Base-by-base conservation (phyloP, 805 yeast species). In the Saturnispora serradocipensis region DNA sequence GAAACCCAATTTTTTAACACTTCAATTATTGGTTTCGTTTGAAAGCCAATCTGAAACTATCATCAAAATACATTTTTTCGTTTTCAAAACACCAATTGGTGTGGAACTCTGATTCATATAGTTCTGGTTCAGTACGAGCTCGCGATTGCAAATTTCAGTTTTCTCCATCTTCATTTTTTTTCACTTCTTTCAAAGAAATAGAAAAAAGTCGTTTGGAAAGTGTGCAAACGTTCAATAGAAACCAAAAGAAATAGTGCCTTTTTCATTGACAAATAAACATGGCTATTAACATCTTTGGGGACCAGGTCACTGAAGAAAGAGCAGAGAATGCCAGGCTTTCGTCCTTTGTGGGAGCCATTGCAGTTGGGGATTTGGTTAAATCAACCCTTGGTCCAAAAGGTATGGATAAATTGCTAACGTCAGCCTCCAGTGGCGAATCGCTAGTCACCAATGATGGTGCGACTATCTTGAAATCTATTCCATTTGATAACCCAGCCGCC, bases 361-460 rank as follows among this genome's bases (percentile, higher is more conserved):
- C 99, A 40, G 99, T 93, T 35, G 99, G 99, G 49, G 99, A 93
- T 68, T 76, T 93, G 55, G 99, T 91, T 45, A 91, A 91, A 69
- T 75, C 89, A 30, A 86, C 99, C 3, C 73, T 93, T 57, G 99
- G 99, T 15, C 99, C 99, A 56, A 91, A 93, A 66, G 99, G 99
- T 56, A 91, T 93, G 98, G 99, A 93, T 69, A 93, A 93, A 67
- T 73, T 93, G 56, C 73, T 93, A 56, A 96, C 88, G 63, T 83
- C 95, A 58, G 86, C 96, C 18, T 77, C 89, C 4, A 80, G 93
- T 43, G 88, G 87, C 45, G 75, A 75, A 51, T 76, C 93, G 2
- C 64, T 90, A 63, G 90, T 93, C 38, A 93, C 99, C 46, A 93
- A 93, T 67, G 99, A 93, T 72, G 99, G 99, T 55, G 99, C 99